Conservation (phyloP, 768 basidiomycete species). For the Russula virescens region DNA sequence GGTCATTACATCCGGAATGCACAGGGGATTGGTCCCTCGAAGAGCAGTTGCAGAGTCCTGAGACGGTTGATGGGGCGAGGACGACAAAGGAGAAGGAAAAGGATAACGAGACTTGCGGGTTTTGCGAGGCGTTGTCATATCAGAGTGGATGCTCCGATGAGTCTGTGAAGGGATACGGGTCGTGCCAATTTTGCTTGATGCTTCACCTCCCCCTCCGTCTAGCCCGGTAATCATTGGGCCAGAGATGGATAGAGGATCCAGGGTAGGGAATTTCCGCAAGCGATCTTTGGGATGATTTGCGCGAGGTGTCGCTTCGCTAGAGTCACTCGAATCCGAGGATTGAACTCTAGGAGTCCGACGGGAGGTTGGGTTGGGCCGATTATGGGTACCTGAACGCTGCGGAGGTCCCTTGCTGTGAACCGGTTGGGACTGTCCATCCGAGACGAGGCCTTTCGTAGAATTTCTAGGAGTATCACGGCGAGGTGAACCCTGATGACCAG, state of each 20-base stretch:
- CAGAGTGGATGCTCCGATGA: background rate
- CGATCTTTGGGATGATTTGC: background rate
- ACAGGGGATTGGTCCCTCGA: background rate
- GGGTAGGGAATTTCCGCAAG: constrained; percentile 3
- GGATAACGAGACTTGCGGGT: constrained; percentile 15
- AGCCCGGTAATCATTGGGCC: background rate
- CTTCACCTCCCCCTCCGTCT: background rate
- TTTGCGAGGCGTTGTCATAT: constrained; percentile 3
- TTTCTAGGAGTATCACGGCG: background rate
- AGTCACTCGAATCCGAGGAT: constrained; percentile 1
- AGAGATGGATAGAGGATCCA: constrained; percentile 11
- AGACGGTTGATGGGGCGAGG: constrained; percentile 5
- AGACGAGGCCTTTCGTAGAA: background rate
- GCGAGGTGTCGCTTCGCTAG: constrained; percentile 15
- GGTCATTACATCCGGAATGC: background rate
- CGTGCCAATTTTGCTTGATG: background rate
- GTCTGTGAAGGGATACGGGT: background rate
- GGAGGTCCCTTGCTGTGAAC: background rate
- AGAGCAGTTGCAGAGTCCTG: background rate
- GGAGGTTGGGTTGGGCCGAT: background rate
- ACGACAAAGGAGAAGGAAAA: constrained; percentile 20
- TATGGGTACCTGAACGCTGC: background rate
- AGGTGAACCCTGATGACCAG: background rate
- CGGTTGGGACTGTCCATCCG: background rate
- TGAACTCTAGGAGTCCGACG: background rate